Evolutionary conservation across 768 basidiomycete genomes (phyloP), one percentile per base, ranked within the genome.

Genomic region (Solioccasus polychromus): DNA sequence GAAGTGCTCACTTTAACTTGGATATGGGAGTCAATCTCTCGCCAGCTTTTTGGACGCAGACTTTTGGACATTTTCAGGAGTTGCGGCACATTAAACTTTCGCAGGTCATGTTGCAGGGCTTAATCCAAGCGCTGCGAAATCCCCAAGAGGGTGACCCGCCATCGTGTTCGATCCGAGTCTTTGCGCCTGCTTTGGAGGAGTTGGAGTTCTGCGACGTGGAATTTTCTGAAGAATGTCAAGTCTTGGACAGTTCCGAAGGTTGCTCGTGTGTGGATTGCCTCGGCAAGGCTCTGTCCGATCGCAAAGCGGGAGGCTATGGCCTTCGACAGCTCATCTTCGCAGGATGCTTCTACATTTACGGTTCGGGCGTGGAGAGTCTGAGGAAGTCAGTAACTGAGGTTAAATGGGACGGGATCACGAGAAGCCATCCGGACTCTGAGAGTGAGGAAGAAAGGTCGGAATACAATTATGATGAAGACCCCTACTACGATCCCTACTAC

Each of bases 401-500:
- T 30, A 8, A 44, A 15, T 63, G 59, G 59, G 56, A 63, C 29
- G 41, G 47, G 17, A 7, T 51, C 31, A 43, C 34, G 20, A 45
- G 40, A 34, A 26, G 24, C 14, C 24, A 15, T 3, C 32, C 37
- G 23, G 35, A 24, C 4, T 24, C 24, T 4, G 49, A 35, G 34
- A 46, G 34, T 9, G 44, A 39, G 15, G 46, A 45, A 5, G 40
- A 25, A n/a, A n/a, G n/a, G n/a, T n/a, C n/a, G n/a, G n/a, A n/a
- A n/a, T n/a, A n/a, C n/a, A n/a, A n/a, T n/a, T n/a, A n/a, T n/a
- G n/a, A n/a, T n/a, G n/a, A n/a, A n/a, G n/a, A n/a, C n/a, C n/a
- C n/a, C n/a, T n/a, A n/a, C n/a, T n/a, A n/a, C n/a, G n/a, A n/a
- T n/a, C n/a, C n/a, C n/a, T n/a, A n/a, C n/a, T n/a, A n/a, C n/a